phyloP scores from a whole-genome alignment of 2,329 filamentous ascomycete species.

The Colletotrichum siamense region DNA sequence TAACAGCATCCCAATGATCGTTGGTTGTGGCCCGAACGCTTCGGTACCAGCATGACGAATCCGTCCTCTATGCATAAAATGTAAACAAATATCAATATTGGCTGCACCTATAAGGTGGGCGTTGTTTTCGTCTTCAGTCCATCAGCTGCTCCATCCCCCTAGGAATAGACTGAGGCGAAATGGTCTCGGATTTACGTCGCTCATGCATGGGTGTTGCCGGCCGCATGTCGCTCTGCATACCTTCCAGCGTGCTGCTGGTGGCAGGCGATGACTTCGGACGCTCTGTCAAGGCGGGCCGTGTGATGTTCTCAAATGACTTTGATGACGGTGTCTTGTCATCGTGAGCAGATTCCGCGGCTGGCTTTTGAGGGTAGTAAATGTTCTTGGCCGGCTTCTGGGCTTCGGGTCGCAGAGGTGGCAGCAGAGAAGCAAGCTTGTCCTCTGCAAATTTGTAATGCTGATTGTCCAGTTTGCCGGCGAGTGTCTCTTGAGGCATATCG shows the following conservation, averaged over 20 bases:
- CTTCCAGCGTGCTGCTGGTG: not conserved
- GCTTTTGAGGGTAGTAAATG: slow-evolving; percentile 19
- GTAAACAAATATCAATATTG: not conserved
- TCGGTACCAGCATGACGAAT: slow-evolving; percentile 7
- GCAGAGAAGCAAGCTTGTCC: slow-evolving; percentile 23
- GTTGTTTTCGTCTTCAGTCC: slow-evolving; percentile 24
- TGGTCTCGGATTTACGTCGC: slow-evolving; percentile 35
- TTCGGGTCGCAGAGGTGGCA: slow-evolving; percentile 30
- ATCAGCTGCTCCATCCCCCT: slow-evolving; percentile 44
- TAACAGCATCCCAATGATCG: not conserved
- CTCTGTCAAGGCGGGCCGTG: slow-evolving; percentile 8
- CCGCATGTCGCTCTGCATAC: not conserved
- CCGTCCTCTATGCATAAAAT: slow-evolving; percentile 16
- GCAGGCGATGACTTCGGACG: slow-evolving; percentile 17
- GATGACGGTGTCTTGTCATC: not conserved
- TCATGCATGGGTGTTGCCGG: slow-evolving; percentile 13
- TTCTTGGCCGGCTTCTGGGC: slow-evolving; percentile 22
- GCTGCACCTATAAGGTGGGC: not conserved
- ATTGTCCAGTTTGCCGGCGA: slow-evolving; percentile 24
- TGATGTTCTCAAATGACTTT: not conserved
- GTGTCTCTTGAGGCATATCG: slow-evolving; percentile 30
- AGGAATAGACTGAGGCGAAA: slow-evolving; percentile 49
- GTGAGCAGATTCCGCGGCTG: not conserved
- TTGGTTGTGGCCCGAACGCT: slow-evolving; percentile 13
- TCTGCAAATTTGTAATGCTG: slow-evolving; percentile 25